Conservation (phyloP, 352 stramenopile species). For the Thraustochytrium sp. region DNA sequence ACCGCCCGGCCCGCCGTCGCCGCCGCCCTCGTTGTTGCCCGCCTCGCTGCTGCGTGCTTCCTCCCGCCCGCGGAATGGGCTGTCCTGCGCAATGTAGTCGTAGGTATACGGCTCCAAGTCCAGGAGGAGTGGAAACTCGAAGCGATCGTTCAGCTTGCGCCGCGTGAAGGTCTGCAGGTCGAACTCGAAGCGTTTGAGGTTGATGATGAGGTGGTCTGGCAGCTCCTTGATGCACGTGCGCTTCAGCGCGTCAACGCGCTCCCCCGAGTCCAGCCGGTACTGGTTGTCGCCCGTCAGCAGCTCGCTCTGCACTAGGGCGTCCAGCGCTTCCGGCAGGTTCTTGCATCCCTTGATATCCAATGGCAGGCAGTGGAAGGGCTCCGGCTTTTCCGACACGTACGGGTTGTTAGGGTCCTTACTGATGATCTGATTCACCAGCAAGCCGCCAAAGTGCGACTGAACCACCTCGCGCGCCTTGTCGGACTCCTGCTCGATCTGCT, state of each 20-base stretch:
- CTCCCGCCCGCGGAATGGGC: background rate
- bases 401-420: constrained; percentile 58
- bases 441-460: constrained; percentile 63
- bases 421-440: constrained; percentile 72
- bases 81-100: constrained; percentile 14
- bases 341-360: constrained; percentile 59
- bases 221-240: constrained; percentile 70
- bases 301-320: constrained; percentile 20
- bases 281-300: constrained; percentile 19
- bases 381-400: constrained; percentile 67
- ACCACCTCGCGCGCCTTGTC: constrained; percentile 46
- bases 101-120: constrained; percentile 74
- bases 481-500: constrained; percentile 45
- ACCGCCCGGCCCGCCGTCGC: too few relatives aligned
- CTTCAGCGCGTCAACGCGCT: constrained; percentile 57
- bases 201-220: constrained; percentile 67
- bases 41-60: too few relatives aligned
- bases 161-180: constrained; percentile 79
- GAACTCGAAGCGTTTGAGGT: constrained; percentile 78
- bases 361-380: constrained; percentile 73
- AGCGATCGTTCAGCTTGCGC: constrained; percentile 72
- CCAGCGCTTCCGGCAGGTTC: constrained; percentile 45
- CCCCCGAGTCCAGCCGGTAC: constrained; percentile 36
- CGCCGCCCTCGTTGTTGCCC: too few relatives aligned
- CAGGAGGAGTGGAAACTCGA: constrained; percentile 73